phyloP scores from a whole-genome alignment of 352 stramenopile species.

The Pythium phragmitis region DNA sequence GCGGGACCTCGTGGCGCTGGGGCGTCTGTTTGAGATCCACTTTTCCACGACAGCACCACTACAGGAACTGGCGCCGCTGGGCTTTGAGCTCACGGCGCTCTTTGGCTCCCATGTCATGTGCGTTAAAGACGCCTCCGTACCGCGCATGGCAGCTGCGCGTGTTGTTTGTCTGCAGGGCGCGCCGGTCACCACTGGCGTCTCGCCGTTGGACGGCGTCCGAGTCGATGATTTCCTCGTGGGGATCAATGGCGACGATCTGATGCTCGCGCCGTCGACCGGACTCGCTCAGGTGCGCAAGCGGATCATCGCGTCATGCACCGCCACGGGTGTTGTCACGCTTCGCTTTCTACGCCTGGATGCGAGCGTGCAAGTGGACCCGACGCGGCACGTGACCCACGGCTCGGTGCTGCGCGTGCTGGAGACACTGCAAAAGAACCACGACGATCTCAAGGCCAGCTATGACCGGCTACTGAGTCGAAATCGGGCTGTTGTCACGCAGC shows the following conservation, averaged over 20 bases:
- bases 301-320: constrained; percentile 26
- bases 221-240: constrained; percentile 92
- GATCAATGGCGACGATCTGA: constrained; percentile 52
- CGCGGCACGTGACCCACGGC: constrained; percentile 38
- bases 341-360: constrained; percentile 60
- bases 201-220: constrained; percentile 25
- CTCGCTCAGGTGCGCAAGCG: constrained; percentile 47
- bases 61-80: constrained; percentile 33
- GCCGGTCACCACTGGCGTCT: constrained; percentile 31
- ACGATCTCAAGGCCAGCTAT: constrained; percentile 38
- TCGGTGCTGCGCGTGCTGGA: constrained; percentile 49
- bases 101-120: constrained; percentile 20
- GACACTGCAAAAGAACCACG: constrained; percentile 35
- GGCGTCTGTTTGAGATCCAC: constrained; percentile 53
- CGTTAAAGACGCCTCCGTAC: constrained; percentile 5
- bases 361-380: constrained; percentile 36
- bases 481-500: constrained; percentile 39
- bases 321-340: constrained; percentile 38
- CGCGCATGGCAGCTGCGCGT: constrained; percentile 7
- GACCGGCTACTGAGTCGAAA: constrained; percentile 38
- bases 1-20: constrained; percentile 60
- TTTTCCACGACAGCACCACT: background rate
- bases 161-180: constrained; percentile 41
- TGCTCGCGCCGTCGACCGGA: constrained; percentile 37
- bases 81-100: constrained; percentile 44